These are phyloP conservation scores for Aspergillus cristatus DNA, from an alignment of 495 filamentous ascomycete species.

Conservation along the genomic window DNA sequence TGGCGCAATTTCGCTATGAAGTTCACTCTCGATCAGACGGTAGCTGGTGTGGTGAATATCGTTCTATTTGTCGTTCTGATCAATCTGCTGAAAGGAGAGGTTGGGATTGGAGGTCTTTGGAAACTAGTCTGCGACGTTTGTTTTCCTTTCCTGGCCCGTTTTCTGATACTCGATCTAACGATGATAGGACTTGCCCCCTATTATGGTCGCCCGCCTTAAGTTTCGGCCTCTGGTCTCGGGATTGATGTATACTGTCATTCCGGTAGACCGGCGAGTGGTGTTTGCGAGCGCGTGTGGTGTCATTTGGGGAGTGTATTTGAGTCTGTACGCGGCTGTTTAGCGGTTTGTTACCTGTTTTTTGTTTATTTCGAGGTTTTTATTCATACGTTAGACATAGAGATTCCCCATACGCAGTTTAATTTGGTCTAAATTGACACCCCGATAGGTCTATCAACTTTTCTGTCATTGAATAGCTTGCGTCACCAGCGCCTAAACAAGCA, in stretches of 20 bases:
- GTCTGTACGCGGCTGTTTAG: conserved; percentile 48
- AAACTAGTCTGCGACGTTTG: conserved; percentile 30
- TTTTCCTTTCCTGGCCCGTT: conserved; percentile 6
- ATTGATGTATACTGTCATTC: conserved; percentile 72
- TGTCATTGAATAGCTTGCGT: too few relatives aligned
- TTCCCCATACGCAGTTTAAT: too few relatives aligned
- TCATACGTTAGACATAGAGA: not conserved
- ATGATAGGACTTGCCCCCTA: conserved; percentile 51
- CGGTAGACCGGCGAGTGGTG: conserved; percentile 64
- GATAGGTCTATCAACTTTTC: too few relatives aligned
- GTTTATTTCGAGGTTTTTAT: conserved; percentile 3
- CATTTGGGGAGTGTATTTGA: conserved; percentile 82
- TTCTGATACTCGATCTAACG: conserved; percentile 1
- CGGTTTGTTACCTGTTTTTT: conserved; percentile 1
- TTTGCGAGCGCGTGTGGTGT: conserved; percentile 74
- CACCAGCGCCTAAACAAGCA: too few relatives aligned
- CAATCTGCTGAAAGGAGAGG: conserved; percentile 41
- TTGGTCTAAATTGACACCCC: too few relatives aligned
- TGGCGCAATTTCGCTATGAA: conserved; percentile 69
- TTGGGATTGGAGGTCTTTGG: conserved; percentile 13
- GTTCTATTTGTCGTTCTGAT: conserved; percentile 59
- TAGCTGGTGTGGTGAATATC: conserved; percentile 70
- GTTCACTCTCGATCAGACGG: conserved; percentile 71
- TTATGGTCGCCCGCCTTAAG: conserved; percentile 67
- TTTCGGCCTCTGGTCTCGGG: conserved; percentile 78